Evolutionary conservation across 2,329 filamentous ascomycete species (phyloP), one percentile per base, ranked within the genome.

Genomic region (Aspergillus flavus): DNA sequence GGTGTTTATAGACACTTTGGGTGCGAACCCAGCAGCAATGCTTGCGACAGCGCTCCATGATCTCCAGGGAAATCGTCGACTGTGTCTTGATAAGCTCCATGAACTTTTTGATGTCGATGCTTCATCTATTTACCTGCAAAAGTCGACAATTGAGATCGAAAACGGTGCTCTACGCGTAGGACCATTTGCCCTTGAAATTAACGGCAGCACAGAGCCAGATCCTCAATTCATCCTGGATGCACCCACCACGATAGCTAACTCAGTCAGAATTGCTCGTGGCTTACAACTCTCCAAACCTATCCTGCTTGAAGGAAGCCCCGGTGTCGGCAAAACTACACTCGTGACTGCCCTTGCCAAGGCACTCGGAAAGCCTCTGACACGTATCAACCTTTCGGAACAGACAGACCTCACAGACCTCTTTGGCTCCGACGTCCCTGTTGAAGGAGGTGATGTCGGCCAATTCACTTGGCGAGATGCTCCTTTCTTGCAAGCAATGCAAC

Each of bases 391-490:
- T 64, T 98, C 95, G 0, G 95, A 99, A 71, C 95, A 99, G 79
- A 99, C 96, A 0, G 95, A 99, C 77, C 82, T 99, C 57, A 97
- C 98, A 86, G 95, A 99, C 75, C 83, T 99, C 1, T 99, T 99
- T 75, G 95, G 95, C 63, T 97, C 94, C 0, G 95, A 99, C 80
- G 93, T 97, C 9, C 95, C 95, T 0, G 89, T 97, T 4, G 95
- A 98, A 79, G 94, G 93, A n/a, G 93, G 91, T 0, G 89, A 91
- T 72, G 91, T 93, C 9, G 95, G 95, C 1, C 91, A 92, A 64
- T 99, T 99, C 73, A 90, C 92, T 1, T 99, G 95, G 95, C 88
- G 93, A 69, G 94, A 99, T 76, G 95, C 94, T 0, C 94, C 95
- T 0, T 98, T 99, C 75, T 82, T 99, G 23, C 91, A 93, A 74